Percentiles rank a stretch among this genome's conserved stretches.
phyloP scores from a whole-genome alignment of 2,329 filamentous ascomycete genomes.

The Elsinoe perseae region DNA sequence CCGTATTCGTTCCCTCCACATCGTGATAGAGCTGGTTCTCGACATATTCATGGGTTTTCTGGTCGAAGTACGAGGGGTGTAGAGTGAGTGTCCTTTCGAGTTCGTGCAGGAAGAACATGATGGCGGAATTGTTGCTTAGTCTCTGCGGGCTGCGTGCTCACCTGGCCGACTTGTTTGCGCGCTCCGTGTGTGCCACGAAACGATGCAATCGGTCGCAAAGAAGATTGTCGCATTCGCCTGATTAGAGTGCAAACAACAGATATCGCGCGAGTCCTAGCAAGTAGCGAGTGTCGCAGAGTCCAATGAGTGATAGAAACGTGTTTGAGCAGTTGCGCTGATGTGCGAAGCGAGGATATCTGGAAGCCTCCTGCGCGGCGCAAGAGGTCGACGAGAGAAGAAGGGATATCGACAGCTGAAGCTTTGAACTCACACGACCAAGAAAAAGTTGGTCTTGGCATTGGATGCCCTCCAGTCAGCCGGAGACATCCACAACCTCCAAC shows the following conservation, averaged over 20 bases:
- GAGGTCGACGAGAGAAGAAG: conserved; percentile 10
- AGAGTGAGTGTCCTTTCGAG: conserved; percentile 90
- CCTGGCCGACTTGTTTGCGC: too few species aligned
- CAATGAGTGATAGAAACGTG: not conserved
- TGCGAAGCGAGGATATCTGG: not conserved
- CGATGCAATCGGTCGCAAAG: too few species aligned
- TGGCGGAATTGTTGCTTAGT: not conserved
- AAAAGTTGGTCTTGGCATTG: conserved; percentile 10
- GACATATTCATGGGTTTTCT: conserved; percentile 85
- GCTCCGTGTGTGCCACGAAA: too few species aligned
- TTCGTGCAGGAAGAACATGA: conserved; percentile 97
- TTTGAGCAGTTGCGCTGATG: not conserved
- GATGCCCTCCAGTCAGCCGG: not conserved
- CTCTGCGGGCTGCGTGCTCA: too few species aligned
- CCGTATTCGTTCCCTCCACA: conserved; percentile 90
- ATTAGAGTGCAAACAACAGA: too few species aligned
- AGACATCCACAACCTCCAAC: not conserved
- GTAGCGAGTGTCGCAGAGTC: too few species aligned
- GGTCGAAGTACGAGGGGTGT: conserved; percentile 94
- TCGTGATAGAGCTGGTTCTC: conserved; percentile 83
- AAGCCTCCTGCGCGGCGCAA: conserved; percentile 12
- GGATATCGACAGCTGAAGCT: not conserved
- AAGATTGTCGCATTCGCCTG: too few species aligned
- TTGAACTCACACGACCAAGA: not conserved
- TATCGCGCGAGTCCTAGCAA: too few species aligned